These are phyloP conservation scores for Cladosporium sphaerospermum DNA, from an alignment of 2,329 filamentous ascomycete species.

Conservation along the genomic window DNA sequence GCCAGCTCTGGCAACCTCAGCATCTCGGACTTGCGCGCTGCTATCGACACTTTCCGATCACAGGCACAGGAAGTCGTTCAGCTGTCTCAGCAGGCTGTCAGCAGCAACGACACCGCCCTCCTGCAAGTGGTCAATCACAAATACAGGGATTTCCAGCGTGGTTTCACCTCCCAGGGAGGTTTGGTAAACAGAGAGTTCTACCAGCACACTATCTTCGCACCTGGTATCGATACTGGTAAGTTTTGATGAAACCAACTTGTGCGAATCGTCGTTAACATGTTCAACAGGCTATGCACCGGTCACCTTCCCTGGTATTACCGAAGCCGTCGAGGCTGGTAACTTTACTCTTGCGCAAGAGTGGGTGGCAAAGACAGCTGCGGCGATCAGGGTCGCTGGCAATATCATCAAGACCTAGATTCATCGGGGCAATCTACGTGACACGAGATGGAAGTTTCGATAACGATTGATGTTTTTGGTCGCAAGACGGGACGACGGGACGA, in stretches of 20 bases:
- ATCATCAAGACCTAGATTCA: slow-evolving; percentile 16
- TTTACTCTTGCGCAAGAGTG: slow-evolving; percentile 15
- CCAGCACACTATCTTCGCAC: slow-evolving; percentile 43
- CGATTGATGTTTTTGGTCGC: no score
- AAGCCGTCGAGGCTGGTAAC: slow-evolving; percentile 35
- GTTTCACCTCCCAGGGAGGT: slow-evolving; percentile 42
- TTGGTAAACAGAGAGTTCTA: slow-evolving; percentile 41
- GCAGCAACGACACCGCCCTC: slow-evolving; percentile 23
- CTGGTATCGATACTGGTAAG: slow-evolving; percentile 35
- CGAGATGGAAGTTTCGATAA: no score
- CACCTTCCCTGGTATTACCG: slow-evolving; percentile 55
- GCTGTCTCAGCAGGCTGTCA: slow-evolving; percentile 13
- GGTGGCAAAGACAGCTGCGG: slow-evolving; percentile 17
- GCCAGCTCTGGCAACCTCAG: slow-evolving; percentile 41
- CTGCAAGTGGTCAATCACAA: slow-evolving; percentile 39
- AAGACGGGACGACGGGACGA: no score
- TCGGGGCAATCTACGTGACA: no score
- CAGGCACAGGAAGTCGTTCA: slow-evolving; percentile 32
- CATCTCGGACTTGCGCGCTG: slow-evolving; percentile 29
- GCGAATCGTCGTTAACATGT: background rate
- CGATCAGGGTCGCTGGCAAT: slow-evolving; percentile 16
- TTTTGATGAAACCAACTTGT: background rate
- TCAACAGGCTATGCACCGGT: slow-evolving; percentile 60
- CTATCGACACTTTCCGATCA: slow-evolving; percentile 42
- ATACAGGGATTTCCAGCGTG: slow-evolving; percentile 40